Conservation (phyloP, 2,329 filamentous ascomycete genomes). For the Alternaria tenuissima region DNA sequence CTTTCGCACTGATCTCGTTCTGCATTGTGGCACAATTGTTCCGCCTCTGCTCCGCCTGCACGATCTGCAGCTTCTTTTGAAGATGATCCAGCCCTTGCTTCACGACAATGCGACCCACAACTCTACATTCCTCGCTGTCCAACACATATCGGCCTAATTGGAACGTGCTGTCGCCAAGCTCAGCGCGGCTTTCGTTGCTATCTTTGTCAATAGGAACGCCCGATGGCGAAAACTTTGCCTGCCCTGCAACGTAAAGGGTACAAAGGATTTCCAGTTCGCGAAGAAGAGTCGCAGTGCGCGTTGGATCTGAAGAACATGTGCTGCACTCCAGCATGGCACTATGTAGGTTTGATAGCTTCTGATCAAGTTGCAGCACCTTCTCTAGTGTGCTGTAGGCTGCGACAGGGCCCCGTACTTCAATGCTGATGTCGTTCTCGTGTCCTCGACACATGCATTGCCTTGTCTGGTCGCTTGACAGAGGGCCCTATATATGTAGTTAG, state of each 20-base stretch:
- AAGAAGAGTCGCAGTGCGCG: background rate
- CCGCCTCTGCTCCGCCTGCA: background rate
- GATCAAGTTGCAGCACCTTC: background rate
- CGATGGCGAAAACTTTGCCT: background rate
- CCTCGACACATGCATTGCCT: slow-evolving; percentile 1
- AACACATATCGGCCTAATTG: background rate
- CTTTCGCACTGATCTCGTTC: background rate
- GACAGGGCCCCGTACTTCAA: background rate
- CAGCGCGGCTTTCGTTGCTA: background rate
- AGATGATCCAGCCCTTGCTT: background rate
- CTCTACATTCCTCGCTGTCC: background rate
- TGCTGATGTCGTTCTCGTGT: background rate
- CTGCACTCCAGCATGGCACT: slow-evolving; percentile 2
- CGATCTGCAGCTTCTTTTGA: background rate
- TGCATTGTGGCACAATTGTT: background rate
- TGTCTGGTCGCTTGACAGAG: background rate
- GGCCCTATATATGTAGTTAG: background rate
- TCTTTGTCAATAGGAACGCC: no score
- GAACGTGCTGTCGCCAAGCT: background rate
- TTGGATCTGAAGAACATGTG: background rate
- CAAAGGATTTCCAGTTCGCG: background rate
- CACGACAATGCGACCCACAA: background rate
- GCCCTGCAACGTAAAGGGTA: background rate
- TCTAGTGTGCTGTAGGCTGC: background rate
- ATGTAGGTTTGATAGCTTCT: background rate